A percentile compares a stretch with the other conserved stretches of the same genome.
Evolutionary conservation across 306 rosid species (phyloP).

Genomic region (Phaseolus lunatus): DNA sequence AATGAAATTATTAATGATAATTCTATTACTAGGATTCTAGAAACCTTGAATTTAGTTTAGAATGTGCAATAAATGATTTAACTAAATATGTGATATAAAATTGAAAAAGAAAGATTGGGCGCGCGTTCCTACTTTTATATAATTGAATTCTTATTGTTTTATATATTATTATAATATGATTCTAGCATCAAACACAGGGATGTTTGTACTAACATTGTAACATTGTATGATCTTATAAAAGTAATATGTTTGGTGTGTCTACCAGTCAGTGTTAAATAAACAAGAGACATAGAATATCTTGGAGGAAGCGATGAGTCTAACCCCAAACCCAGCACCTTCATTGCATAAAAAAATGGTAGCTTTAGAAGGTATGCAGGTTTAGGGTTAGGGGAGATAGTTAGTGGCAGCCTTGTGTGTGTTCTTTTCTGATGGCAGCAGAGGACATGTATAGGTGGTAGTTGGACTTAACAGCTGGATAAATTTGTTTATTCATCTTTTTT

Average conservation of each 20-base stretch:
- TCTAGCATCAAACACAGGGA: too few species aligned
- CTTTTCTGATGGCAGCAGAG: slow-evolving; percentile 3
- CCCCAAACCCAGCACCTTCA: neutral
- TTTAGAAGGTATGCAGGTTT: neutral
- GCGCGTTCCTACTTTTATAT: too few species aligned
- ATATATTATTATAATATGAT: too few species aligned
- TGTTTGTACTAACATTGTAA: too few species aligned
- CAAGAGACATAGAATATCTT: slow-evolving; percentile 17
- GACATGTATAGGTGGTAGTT: neutral
- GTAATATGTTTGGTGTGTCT: neutral
- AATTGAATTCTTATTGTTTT: too few species aligned
- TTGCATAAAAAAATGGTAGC: neutral
- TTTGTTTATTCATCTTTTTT: neutral
- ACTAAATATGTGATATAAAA: too few species aligned
- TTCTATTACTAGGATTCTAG: too few species aligned
- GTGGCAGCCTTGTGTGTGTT: neutral
- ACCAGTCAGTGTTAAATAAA: neutral
- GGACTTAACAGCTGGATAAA: too few species aligned
- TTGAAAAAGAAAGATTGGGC: too few species aligned
- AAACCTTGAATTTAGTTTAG: too few species aligned
- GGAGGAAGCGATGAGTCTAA: slow-evolving; percentile 18
- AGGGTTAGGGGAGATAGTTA: neutral
- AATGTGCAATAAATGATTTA: too few species aligned
- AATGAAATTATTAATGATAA: too few species aligned
- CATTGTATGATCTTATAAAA: neutral